These are phyloP conservation scores for Phytophthora rubi DNA, from an alignment of 352 stramenopile genomes.

Conservation along the genomic window DNA sequence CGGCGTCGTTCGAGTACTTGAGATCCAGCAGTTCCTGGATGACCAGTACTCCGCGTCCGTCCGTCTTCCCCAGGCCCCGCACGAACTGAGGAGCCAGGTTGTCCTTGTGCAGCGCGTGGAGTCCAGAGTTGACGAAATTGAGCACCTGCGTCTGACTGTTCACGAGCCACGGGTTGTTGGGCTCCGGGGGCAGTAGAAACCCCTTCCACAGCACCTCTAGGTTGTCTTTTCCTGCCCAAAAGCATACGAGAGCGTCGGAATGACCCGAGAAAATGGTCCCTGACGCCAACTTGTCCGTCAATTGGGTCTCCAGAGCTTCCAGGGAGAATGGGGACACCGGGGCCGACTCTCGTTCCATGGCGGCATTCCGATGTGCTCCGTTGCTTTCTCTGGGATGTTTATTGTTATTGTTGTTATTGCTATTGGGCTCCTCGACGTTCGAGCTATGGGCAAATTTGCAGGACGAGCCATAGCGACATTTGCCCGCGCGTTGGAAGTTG, in stretches of 20 bases:
- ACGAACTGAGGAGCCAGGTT: slow-evolving; percentile 41
- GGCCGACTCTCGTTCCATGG: not conserved
- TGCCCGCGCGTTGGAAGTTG: slow-evolving; percentile 28
- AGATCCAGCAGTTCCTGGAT: slow-evolving; percentile 37
- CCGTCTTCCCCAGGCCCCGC: slow-evolving; percentile 36
- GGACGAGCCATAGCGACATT: slow-evolving; percentile 32
- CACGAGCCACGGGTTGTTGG: slow-evolving; percentile 24
- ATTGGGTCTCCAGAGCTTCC: slow-evolving; percentile 17
- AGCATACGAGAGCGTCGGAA: slow-evolving; percentile 39
- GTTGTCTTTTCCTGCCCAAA: slow-evolving; percentile 26
- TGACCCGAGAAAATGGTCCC: slow-evolving; percentile 26
- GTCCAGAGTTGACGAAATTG: slow-evolving; percentile 52
- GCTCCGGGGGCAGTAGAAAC: slow-evolving; percentile 30
- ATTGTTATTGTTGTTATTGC: not conserved
- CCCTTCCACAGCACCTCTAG: slow-evolving; percentile 44
- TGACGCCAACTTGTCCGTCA: slow-evolving; percentile 28
- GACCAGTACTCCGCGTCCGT: slow-evolving; percentile 35
- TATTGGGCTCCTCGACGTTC: not conserved
- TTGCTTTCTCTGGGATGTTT: not conserved
- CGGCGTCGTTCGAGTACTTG: slow-evolving; percentile 42
- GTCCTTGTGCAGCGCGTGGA: slow-evolving; percentile 43
- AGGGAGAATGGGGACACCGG: slow-evolving; percentile 27
- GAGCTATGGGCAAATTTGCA: slow-evolving; percentile 28
- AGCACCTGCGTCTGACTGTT: slow-evolving; percentile 44
- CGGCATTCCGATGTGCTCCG: not conserved